Base-by-base conservation (phyloP, 345 rosid genomes). In the Eucalyptus camaldulensis region DNA sequence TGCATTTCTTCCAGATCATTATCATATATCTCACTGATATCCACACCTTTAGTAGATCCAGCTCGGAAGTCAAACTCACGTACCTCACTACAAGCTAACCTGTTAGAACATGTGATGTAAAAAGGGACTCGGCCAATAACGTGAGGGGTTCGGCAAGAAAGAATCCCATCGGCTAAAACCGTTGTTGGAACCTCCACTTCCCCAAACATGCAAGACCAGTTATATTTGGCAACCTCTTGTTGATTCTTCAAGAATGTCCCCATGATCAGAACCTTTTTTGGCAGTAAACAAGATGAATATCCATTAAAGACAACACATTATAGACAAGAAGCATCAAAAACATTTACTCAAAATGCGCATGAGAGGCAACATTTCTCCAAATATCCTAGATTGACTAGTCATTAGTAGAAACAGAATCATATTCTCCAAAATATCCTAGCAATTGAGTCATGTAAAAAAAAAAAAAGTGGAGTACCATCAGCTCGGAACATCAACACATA, bases 131-230 rank as follows among this genome's bases (percentile, higher is more conserved):
- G 94, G 31, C 96, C 99, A 93, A 94, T 94, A 85, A 88, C 88
- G 49, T 95, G 99, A 65, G 99, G 99, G 89, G 94, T 93, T 89
- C 89, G 91, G 90, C 99, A 97, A 88, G 94, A 94, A 91, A 97
- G 97, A 91, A 96, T 88, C 72, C 98, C 99, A 85, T 95, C 95
- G 3, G 95, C 96, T 89, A 97, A 90, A 90, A 97, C 91, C 53
- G 91, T 93, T 86, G 97, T 97, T 47, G 97, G 97, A 94, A 97
- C 99, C 92, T 97, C 99, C 91, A 96, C 94, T 92, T 96, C 99
- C 56, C 99, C 99, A 93, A 96, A 97, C 99, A 97, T 97, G 86
- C 99, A 97, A 88, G 99, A 97, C 99, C 99, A 97, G 69, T 90
- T 93, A 92, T 89, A 94, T 72, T 92, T 93, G 7, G 88, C 86